Base-by-base conservation (phyloP, 2,329 filamentous ascomycete genomes). In the Neospermospora avenae region DNA sequence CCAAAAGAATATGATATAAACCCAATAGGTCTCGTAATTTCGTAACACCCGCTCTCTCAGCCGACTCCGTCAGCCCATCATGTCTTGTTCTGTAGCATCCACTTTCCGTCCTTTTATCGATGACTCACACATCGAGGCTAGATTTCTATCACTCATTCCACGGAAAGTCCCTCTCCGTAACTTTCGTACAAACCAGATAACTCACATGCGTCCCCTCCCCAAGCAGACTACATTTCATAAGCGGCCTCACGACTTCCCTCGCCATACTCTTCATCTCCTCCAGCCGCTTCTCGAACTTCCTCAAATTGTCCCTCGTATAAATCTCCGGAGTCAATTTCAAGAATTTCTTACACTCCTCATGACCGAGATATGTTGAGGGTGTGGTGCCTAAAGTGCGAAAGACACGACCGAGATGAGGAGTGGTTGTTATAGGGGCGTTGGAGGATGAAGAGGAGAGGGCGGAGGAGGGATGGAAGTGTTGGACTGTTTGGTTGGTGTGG, bases 301-400 rank as follows among this genome's bases (percentile, higher is more conserved):
- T 84, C 52, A 97, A 75, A 63, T 91, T 93, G n/a, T 97, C 93
- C 18, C 93, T 83, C 46, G 84, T 91, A 76, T 97, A 96, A 7
- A 93, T 75, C 20, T 95, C 89, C 0, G 91, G 89, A 11, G 85
- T 87, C 22, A 93, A 78, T 73, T 96, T 96, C 55, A 97, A 81
- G 69, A 97, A 97, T 22, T 85, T 85, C 75, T 96, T 97, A 72
- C 93, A 89, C 65, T 96, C 93, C 66, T 96, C 92, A 72, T 93
- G 91, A 1, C 79, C 75, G 4, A 98, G 83, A 71, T 95, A 97
- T 0, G 81, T 79, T 10, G 81, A 74, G 0, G 84, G 77, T 3
- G 78, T 78, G 2, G 83, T 77, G 34, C 91, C 92, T 8, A 97
- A 80, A 1, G 88, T 82, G 44, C 91, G 85, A 74, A 93, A 96